Evolutionary conservation across 2,329 filamentous ascomycete species (phyloP).

Genomic region (Akanthomyces dipterigenus): DNA sequence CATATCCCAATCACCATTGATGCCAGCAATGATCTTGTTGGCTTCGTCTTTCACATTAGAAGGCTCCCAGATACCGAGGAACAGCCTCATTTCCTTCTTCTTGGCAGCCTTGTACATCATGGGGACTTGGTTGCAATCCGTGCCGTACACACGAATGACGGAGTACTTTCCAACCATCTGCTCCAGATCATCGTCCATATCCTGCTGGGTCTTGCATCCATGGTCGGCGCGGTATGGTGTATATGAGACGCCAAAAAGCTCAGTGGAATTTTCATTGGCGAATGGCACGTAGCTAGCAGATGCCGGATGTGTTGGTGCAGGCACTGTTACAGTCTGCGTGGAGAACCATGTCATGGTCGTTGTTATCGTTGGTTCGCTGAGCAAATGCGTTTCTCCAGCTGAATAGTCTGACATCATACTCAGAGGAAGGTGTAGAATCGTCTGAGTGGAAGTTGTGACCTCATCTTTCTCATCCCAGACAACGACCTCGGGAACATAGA

Average conservation of each 20-base stretch:
- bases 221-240: conserved; percentile 44
- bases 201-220: conserved; percentile 57
- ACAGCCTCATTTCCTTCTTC: conserved; percentile 59
- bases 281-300: neutral
- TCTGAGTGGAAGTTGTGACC: conserved; percentile 36
- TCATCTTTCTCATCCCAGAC: conserved; percentile 57
- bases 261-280: neutral
- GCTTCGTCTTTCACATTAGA: conserved; percentile 49
- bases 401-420: conserved; percentile 9
- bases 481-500: conserved; percentile 41
- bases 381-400: neutral
- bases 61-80: conserved; percentile 68
- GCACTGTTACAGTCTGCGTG: conserved; percentile 7
- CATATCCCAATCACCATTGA: conserved; percentile 57
- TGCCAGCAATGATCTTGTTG: conserved; percentile 51
- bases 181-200: conserved; percentile 60
- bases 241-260: conserved; percentile 39
- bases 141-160: conserved; percentile 70
- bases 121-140: conserved; percentile 67
- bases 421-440: conserved; percentile 20
- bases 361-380: conserved; percentile 1
- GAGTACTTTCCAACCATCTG: conserved; percentile 47
- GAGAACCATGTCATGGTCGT: neutral
- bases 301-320: neutral
- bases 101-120: conserved; percentile 57